Percentiles rank a stretch among this genome's conserved stretches.
Evolutionary conservation across 2,329 filamentous ascomycete genomes (phyloP).

Genomic region (Proliferodiscus dingleyae): DNA sequence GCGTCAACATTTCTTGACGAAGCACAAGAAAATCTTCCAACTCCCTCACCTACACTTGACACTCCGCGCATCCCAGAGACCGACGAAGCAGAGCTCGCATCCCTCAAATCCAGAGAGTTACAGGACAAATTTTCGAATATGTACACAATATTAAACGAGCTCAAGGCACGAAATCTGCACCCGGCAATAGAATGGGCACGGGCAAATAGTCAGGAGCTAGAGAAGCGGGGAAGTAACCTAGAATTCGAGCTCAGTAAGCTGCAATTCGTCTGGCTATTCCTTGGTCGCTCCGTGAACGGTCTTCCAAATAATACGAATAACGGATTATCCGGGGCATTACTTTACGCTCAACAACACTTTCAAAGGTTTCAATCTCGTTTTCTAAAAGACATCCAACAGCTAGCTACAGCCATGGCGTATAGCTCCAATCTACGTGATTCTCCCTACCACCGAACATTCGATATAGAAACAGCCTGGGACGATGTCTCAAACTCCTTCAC

Average conservation of each 20-base stretch:
- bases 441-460: constrained; percentile 76
- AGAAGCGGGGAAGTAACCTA: constrained; percentile 81
- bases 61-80: constrained; percentile 31
- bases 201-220: constrained; percentile 63
- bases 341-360: constrained; percentile 74
- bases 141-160: constrained; percentile 80
- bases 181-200: constrained; percentile 88
- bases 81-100: constrained; percentile 41
- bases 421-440: constrained; percentile 67
- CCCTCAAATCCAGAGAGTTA: constrained; percentile 61
- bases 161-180: constrained; percentile 68
- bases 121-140: constrained; percentile 80
- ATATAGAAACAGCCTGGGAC: constrained; percentile 70
- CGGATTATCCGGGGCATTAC: constrained; percentile 60
- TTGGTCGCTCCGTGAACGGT: constrained; percentile 51
- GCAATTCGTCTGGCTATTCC: constrained; percentile 85
- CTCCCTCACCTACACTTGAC: constrained; percentile 32
- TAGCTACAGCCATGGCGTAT: constrained; percentile 78
- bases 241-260: constrained; percentile 92
- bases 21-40: constrained; percentile 44
- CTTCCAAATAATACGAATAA: constrained; percentile 50
- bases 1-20: constrained; percentile 82
- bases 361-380: constrained; percentile 70
- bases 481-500: constrained; percentile 86
- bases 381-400: constrained; percentile 70